Evolutionary conservation across 306 rosid species (phyloP), one percentile per base, ranked within the genome.

Genomic region (Begonia loranthoides): DNA sequence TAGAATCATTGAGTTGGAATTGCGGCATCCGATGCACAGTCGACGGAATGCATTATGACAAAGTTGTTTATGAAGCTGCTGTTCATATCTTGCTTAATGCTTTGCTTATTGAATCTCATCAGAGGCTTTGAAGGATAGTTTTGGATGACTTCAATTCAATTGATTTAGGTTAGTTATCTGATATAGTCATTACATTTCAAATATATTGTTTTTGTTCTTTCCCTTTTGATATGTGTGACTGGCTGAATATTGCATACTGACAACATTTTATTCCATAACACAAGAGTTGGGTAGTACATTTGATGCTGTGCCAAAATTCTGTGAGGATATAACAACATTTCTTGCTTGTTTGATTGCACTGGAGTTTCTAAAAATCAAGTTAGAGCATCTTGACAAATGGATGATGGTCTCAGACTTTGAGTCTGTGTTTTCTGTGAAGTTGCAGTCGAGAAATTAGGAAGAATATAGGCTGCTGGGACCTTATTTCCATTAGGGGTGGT

Each of bases 41-140:
- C 49, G 99, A 90, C 69, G 95, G 95, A 2, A 82, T 85, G 87
- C 99, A 90, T 65, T 85, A 82, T 71, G 82, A 86, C 68, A 66
- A 55, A 38, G 67, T 65, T 55, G 92, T 90, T 22, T 90, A 82
- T 67, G 95, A 86, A 52, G 95, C 95, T 34, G 79, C 78, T 0
- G 64, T 86, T 68, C 99, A 90, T 19, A 67, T 90, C 52, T 59
- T 80, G 83, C 69, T 90, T 0, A 86, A 90, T 73, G 99, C 94
- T 49, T 71, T 90, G 83, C 83, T 90, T 52, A 82, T 85, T 58
- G 88, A 85, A 59, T 90, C 99, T 68, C 94, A 90, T 61, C 99
- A 90, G 81, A 90, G 73, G 71, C 81, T 90, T 49, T 89, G 78
- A 89, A 61, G 57, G 43, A 60, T 22, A 4, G 6, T 47, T 3